A percentile compares a stretch with the other conserved stretches of the same genome.
phyloP scores from a whole-genome alignment of 164 flowering plant species.

The Annona squamosa region DNA sequence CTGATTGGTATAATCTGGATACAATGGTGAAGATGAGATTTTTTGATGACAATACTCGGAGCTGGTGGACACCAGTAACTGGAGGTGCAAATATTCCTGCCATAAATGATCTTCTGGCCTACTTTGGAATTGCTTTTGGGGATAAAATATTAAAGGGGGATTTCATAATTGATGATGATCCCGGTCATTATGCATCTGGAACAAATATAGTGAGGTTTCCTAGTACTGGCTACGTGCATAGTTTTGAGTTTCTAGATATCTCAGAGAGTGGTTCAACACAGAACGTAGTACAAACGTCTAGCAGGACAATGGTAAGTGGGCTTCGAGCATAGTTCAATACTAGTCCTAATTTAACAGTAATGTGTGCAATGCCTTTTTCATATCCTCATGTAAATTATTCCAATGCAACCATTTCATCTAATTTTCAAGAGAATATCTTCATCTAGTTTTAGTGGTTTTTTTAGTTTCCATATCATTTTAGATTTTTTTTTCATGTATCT shows the following conservation, averaged over 20 bases:
- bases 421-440: too few relatives aligned
- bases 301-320: slow-evolving; percentile 55
- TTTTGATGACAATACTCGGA: slow-evolving; percentile 94
- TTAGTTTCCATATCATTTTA: too few relatives aligned
- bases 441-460: too few relatives aligned
- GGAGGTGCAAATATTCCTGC: slow-evolving; percentile 99
- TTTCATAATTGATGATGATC: slow-evolving; percentile 79
- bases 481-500: too few relatives aligned
- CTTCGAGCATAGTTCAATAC: not conserved
- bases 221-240: slow-evolving; percentile 72
- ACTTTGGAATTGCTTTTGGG: slow-evolving; percentile 97
- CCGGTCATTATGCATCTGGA: slow-evolving; percentile 96
- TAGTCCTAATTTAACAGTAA: too few relatives aligned
- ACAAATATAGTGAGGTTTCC: slow-evolving; percentile 88
- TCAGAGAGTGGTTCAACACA: slow-evolving; percentile 92
- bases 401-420: too few relatives aligned
- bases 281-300: slow-evolving; percentile 51
- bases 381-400: too few relatives aligned
- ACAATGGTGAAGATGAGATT: slow-evolving; percentile 98
- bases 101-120: slow-evolving; percentile 85
- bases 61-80: slow-evolving; percentile 99
- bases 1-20: slow-evolving; percentile 98
- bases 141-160: slow-evolving; percentile 95
- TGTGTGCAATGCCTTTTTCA: too few relatives aligned
- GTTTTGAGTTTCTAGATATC: slow-evolving; percentile 78